A percentile compares a stretch with the other conserved stretches of the same genome.
These are phyloP conservation scores for Tuber melanosporum DNA, from an alignment of 495 filamentous ascomycete genomes.

Conservation along the genomic window DNA sequence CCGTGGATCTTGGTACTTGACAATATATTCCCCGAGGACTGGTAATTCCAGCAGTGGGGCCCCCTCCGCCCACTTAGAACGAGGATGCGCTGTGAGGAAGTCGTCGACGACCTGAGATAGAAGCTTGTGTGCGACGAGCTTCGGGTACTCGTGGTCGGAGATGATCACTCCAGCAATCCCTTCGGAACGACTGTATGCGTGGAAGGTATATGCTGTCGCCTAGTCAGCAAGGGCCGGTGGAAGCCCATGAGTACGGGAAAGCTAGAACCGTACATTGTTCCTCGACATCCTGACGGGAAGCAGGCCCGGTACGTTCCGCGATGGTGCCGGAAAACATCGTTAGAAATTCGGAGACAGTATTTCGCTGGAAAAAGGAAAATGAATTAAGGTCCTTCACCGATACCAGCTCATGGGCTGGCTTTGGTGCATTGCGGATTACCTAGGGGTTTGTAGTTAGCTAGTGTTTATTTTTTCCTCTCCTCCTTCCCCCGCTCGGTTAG, in stretches of 20 bases:
- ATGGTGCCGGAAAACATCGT: slow-evolving; percentile 61
- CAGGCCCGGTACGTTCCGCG: slow-evolving; percentile 77
- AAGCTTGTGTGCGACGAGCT: slow-evolving; percentile 85
- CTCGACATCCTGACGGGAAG: slow-evolving; percentile 83
- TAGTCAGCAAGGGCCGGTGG: slow-evolving; percentile 12
- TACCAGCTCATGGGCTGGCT: slow-evolving; percentile 74
- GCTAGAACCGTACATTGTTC: slow-evolving; percentile 60
- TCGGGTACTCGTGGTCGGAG: slow-evolving; percentile 81
- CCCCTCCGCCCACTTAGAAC: slow-evolving; percentile 55
- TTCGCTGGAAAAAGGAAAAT: slow-evolving; percentile 74
- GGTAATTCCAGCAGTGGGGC: slow-evolving; percentile 56
- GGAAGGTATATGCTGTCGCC: slow-evolving; percentile 65
- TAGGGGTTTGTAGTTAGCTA: slow-evolving; percentile 41
- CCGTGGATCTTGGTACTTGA: slow-evolving; percentile 81
- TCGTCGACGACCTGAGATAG: slow-evolving; percentile 89
- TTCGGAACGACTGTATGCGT: slow-evolving; percentile 82
- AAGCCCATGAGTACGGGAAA: neutral
- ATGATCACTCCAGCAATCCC: slow-evolving; percentile 85
- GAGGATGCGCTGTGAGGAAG: slow-evolving; percentile 75
- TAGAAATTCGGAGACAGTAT: slow-evolving; percentile 62
- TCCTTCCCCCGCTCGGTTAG: neutral
- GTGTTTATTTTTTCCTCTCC: slow-evolving; percentile 4
- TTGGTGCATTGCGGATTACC: slow-evolving; percentile 73
- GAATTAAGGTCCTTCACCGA: slow-evolving; percentile 71
- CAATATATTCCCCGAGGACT: slow-evolving; percentile 72